Conservation (phyloP, 805 yeast species). For the Cephaloascus fragrans region DNA sequence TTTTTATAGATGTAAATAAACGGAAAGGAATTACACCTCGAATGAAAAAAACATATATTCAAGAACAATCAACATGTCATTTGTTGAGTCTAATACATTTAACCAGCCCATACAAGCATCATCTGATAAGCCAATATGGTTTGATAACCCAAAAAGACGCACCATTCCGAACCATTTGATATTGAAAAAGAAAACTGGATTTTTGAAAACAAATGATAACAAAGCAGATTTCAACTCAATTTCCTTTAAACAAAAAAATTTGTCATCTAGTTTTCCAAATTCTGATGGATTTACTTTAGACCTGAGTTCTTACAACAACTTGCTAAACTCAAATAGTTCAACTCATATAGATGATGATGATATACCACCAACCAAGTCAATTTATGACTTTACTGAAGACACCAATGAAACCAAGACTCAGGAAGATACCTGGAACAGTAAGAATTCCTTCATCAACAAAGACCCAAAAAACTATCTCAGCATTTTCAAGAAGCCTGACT, state of each 20-base stretch:
- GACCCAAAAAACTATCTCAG: conserved; percentile 37
- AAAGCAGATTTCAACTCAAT: conserved; percentile 6
- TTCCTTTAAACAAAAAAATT: conserved; percentile 1
- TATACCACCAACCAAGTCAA: conserved; percentile 39
- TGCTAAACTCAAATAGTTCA: conserved; percentile 3
- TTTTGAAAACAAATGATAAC: conserved; percentile 4
- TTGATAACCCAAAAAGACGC: conserved; percentile 20
- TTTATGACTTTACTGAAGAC: conserved; percentile 38
- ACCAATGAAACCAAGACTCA: conserved; percentile 24
- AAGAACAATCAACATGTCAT: conserved; percentile 3
- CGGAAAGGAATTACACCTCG: no score
- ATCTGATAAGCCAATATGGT: conserved; percentile 25
- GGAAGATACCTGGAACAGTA: conserved; percentile 20
- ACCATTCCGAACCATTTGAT: conserved; percentile 31
- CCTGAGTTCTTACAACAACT: conserved; percentile 19
- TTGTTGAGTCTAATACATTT: conserved; percentile 24
- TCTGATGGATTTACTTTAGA: conserved; percentile 18
- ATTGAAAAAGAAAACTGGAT: conserved; percentile 26
- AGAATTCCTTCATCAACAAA: conserved; percentile 27
- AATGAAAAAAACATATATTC: no score
- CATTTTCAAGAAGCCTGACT: conserved; percentile 34
- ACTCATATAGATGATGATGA: conserved; percentile 24
- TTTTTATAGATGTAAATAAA: no score
- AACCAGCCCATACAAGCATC: no score
- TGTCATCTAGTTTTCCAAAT: conserved; percentile 18